Conservation (phyloP, 768 basidiomycete genomes). For the Krasilnikovozyma curviuscula region DNA sequence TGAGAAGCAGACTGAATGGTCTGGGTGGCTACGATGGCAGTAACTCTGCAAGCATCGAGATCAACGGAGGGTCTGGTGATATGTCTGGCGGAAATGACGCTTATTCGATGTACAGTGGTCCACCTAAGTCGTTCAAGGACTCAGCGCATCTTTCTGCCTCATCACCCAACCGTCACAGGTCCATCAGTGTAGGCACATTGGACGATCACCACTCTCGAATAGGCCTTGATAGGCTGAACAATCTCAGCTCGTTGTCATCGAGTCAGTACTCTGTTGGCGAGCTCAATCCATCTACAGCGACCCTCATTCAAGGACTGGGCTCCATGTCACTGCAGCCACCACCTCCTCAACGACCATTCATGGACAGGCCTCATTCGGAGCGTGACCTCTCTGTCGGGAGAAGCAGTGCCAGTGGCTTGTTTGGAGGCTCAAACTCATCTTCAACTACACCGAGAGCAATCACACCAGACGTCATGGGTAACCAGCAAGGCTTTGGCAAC, state of each 20-base stretch:
- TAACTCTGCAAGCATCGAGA: neutral
- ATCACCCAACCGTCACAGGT: slow-evolving; percentile 19
- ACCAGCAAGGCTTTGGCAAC: slow-evolving; percentile 46
- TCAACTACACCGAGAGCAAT: slow-evolving; percentile 33
- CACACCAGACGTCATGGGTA: slow-evolving; percentile 19
- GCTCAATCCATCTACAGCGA: slow-evolving; percentile 12
- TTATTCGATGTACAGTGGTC: neutral
- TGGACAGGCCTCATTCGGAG: neutral
- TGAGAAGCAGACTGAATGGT: neutral
- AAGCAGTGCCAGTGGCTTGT: neutral
- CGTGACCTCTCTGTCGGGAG: neutral
- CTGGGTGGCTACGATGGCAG: slow-evolving; percentile 9
- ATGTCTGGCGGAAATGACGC: neutral
- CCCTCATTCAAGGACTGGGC: slow-evolving; percentile 19
- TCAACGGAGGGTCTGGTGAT: neutral
- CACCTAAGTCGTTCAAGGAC: slow-evolving; percentile 11
- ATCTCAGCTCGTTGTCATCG: neutral
- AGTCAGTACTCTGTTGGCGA: slow-evolving; percentile 13
- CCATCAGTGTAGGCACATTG: slow-evolving; percentile 24
- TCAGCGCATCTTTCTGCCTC: slow-evolving; percentile 4
- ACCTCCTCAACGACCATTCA: slow-evolving; percentile 5
- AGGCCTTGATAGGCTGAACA: neutral
- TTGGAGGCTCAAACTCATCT: slow-evolving; percentile 11
- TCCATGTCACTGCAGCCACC: slow-evolving; percentile 8
- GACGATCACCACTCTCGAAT: slow-evolving; percentile 10